These are phyloP conservation scores for Blastobotrys attinorum DNA, from an alignment of 805 yeast genomes.

Conservation along the genomic window DNA sequence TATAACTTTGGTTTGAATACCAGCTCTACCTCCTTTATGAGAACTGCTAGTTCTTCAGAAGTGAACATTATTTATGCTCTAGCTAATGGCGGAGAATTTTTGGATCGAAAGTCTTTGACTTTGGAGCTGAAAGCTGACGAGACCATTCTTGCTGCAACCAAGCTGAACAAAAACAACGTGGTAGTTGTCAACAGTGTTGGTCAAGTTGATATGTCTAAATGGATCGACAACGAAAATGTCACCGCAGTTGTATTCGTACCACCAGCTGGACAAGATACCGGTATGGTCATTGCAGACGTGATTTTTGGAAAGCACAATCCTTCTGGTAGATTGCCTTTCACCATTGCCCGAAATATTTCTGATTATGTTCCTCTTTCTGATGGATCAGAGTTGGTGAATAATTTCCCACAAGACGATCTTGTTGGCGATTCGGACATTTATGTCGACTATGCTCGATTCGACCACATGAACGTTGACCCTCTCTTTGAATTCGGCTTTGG, in stretches of 20 bases:
- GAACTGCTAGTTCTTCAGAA: slow-evolving; percentile 43
- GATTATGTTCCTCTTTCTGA: slow-evolving; percentile 40
- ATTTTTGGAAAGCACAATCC: slow-evolving; percentile 56
- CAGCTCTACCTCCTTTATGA: slow-evolving; percentile 30
- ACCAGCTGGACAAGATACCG: slow-evolving; percentile 50
- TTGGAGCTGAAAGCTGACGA: slow-evolving; percentile 54
- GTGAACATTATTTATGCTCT: slow-evolving; percentile 46
- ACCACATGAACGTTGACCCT: slow-evolving; percentile 46
- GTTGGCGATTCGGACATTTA: slow-evolving; percentile 34
- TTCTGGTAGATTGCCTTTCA: slow-evolving; percentile 55
- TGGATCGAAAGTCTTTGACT: slow-evolving; percentile 45
- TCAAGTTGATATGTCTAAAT: slow-evolving; percentile 50
- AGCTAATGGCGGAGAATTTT: slow-evolving; percentile 54
- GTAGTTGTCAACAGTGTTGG: slow-evolving; percentile 57
- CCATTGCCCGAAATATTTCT: slow-evolving; percentile 45
- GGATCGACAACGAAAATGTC: slow-evolving; percentile 49
- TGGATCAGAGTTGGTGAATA: slow-evolving; percentile 13
- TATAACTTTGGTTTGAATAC: slow-evolving; percentile 34
- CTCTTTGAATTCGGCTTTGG: slow-evolving; percentile 59
- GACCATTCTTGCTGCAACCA: slow-evolving; percentile 41
- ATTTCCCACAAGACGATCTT: slow-evolving; percentile 29
- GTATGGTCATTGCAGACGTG: slow-evolving; percentile 50
- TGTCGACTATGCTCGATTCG: slow-evolving; percentile 51
- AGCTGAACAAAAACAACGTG: slow-evolving; percentile 44
- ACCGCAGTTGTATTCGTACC: slow-evolving; percentile 50